phyloP scores from a whole-genome alignment of 169 alveolate species.

The Plasmodium adleri region DNA sequence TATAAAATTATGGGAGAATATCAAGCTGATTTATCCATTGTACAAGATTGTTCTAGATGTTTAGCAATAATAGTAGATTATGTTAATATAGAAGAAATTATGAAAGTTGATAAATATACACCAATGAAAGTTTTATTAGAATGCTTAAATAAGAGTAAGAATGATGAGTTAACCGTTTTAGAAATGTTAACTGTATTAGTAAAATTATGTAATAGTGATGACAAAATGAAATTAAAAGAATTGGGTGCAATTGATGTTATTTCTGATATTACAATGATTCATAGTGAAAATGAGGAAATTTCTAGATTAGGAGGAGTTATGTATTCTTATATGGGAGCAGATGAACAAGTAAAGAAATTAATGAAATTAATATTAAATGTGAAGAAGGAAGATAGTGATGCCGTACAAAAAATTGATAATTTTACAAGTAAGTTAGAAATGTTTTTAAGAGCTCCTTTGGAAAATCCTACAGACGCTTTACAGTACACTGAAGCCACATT shows the following conservation, averaged over 20 bases:
- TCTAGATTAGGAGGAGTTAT: constrained; percentile 90
- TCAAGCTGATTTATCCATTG: constrained; percentile 78
- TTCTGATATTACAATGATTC: constrained; percentile 90
- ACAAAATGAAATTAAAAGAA: constrained; percentile 83
- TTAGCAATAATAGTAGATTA: constrained; percentile 78
- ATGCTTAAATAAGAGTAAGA: constrained; percentile 85
- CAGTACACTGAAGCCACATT: constrained; percentile 91
- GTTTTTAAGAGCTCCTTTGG: constrained; percentile 90
- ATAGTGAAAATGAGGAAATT: constrained; percentile 87
- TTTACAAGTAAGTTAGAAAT: constrained; percentile 89
- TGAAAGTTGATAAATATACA: constrained; percentile 78
- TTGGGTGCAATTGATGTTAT: constrained; percentile 91
- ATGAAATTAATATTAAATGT: constrained; percentile 89
- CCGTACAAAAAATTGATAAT: constrained; percentile 88
- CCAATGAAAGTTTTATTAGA: constrained; percentile 81
- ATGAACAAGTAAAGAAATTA: constrained; percentile 90
- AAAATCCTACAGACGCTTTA: constrained; percentile 91
- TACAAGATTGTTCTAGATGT: constrained; percentile 78
- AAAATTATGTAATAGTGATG: constrained; percentile 80
- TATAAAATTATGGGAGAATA: constrained; percentile 80
- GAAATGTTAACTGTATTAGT: constrained; percentile 82
- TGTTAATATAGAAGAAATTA: constrained; percentile 51
- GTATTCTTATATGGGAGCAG: constrained; percentile 92
- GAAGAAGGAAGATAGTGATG: constrained; percentile 85
- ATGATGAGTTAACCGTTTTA: constrained; percentile 82